A percentile compares a stretch with the other conserved stretches of the same genome.
Conservation (phyloP, 768 basidiomycete genomes). For the Termitomyces sp. region DNA sequence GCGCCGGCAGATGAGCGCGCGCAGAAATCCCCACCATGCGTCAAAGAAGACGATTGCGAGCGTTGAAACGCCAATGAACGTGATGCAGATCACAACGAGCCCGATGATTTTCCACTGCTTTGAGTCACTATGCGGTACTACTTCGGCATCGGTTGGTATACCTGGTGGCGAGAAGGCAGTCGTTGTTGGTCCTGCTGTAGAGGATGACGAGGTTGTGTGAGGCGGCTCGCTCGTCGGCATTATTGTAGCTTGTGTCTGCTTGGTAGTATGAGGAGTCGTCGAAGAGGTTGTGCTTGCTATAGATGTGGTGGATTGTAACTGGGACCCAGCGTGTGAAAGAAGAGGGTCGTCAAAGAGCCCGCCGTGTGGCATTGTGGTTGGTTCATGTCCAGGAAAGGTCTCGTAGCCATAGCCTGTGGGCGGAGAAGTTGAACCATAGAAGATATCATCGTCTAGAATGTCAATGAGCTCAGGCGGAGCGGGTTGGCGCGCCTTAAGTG, state of each 20-base stretch:
- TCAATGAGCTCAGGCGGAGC: conserved; percentile 6
- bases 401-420: conserved; percentile 3
- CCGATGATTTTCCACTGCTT: conserved; percentile 68
- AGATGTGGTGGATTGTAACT: conserved; percentile 2
- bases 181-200: background rate
- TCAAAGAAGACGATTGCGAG: conserved; percentile 65
- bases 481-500: conserved; percentile 1
- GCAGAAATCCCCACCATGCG: conserved; percentile 58
- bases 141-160: conserved; percentile 11
- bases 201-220: background rate
- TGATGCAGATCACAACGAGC: conserved; percentile 59
- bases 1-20: conserved; percentile 40
- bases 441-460: conserved; percentile 10
- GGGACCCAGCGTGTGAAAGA: conserved; percentile 1
- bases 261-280: background rate
- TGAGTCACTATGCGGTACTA: conserved; percentile 35
- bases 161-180: conserved; percentile 2
- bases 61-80: conserved; percentile 47
- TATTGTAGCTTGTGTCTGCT: background rate
- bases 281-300: conserved; percentile 1
- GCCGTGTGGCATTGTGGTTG: conserved; percentile 5
- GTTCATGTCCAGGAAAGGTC: background rate
- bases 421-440: conserved; percentile 3
- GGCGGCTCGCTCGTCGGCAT: background rate
- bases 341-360: conserved; percentile 5